Base-by-base conservation (phyloP, 2,329 filamentous ascomycete genomes). In the Botrytis porri region DNA sequence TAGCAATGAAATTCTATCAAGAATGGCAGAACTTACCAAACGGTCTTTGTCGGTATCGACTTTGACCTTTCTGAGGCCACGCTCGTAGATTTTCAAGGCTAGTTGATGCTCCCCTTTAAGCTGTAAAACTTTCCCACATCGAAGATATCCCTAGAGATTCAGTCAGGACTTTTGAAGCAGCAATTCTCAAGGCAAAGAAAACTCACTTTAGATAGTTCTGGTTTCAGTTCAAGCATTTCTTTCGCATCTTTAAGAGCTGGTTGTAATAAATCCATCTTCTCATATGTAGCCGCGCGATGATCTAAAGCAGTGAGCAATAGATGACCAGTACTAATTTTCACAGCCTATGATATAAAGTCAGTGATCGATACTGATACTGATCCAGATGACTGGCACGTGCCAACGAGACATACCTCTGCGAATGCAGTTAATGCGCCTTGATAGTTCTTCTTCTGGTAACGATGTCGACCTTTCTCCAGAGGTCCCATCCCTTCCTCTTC, bases 71-170 rank as follows among this genome's bases (percentile, higher is more conserved):
- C 67, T 75, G 7, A 81, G 73, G 5, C 80, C 80, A 61, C 78
- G 77, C 63, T 80, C 77, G 64, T 81, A 81, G 29, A 82, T 81
- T 54, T 80, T 78, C 57, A 81, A 65, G 63, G 80, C 80, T 32
- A 81, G 74, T 18, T 76, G 67, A 57, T 75, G 72, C 59, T 81
- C 74, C 20, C 75, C 75, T 72, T 77, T 79, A 12, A 81, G 72
- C 51, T 79, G 78, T 60, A 81, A 74, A 10, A 80, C 59, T 71
- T 82, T 81, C 9, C 78, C 80, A 72, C 78, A 80, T 72, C 80
- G 74, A 60, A 82, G 77, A 73, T 82, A 82, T 32, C 80, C 80
- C 80, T 81, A 39, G 3, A 37, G 18, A 32, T 41, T 61, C 37
- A 18, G 43, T 72, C 37, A 73, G 35, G 29, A 54, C 25, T 54